Conservation (phyloP, 2,329 filamentous ascomycete genomes). For the Huntiella moniliformis region DNA sequence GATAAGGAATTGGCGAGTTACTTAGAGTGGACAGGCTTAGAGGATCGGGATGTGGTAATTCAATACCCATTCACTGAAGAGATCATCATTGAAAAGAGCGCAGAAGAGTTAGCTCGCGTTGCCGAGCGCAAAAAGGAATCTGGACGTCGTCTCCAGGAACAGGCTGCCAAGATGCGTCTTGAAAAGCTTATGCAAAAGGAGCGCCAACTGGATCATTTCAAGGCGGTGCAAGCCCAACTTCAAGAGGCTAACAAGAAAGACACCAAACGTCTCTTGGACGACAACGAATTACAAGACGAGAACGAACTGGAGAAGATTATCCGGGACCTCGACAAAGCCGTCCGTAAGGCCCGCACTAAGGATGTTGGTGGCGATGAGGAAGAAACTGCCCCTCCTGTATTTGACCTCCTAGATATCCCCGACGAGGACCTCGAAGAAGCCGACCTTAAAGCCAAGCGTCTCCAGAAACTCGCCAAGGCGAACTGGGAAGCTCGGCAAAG, state of each 20-base stretch:
- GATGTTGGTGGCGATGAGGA: conserved; percentile 71
- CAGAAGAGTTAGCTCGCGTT: conserved; percentile 77
- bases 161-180: conserved; percentile 90
- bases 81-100: conserved; percentile 73
- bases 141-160: conserved; percentile 75
- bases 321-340: conserved; percentile 75
- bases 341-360: conserved; percentile 79
- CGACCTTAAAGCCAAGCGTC: conserved; percentile 74
- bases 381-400: conserved; percentile 65
- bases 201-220: conserved; percentile 86
- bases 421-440: conserved; percentile 91
- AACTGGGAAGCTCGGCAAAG: conserved; percentile 83
- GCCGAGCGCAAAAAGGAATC: conserved; percentile 93
- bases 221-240: conserved; percentile 56
- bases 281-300: conserved; percentile 85
- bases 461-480: conserved; percentile 81
- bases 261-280: conserved; percentile 64
- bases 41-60: conserved; percentile 73
- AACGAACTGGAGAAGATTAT: conserved; percentile 65
- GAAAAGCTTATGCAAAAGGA: conserved; percentile 94
- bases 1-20: conserved; percentile 57
- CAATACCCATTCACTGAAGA: conserved; percentile 93
- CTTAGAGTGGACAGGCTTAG: conserved; percentile 79
- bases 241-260: conserved; percentile 78
- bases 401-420: conserved; percentile 71